Conservation (phyloP, 768 basidiomycete species). For the Leccinum incarnatum region DNA sequence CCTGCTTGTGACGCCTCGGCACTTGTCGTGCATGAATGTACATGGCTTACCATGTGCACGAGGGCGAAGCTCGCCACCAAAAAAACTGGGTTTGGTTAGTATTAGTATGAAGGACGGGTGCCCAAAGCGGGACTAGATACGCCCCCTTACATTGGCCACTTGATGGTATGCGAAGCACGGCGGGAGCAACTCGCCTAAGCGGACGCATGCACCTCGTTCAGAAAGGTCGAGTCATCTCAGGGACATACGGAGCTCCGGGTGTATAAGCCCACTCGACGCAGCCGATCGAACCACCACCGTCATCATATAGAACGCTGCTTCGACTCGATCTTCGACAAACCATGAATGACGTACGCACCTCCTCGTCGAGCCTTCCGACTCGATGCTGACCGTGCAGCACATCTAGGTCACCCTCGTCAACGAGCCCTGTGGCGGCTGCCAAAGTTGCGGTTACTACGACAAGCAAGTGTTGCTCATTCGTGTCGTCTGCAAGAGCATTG, state of each 20-base stretch:
- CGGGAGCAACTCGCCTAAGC: not conserved
- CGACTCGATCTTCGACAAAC: not conserved
- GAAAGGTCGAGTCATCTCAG: too few relatives aligned
- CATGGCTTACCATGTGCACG: too few relatives aligned
- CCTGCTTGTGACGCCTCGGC: too few relatives aligned
- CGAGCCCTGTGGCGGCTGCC: not conserved
- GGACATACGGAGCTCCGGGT: not conserved
- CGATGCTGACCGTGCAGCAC: too few relatives aligned
- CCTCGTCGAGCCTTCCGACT: not conserved
- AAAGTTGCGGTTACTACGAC: not conserved
- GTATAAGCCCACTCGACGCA: not conserved
- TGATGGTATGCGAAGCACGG: not conserved
- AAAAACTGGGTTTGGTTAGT: too few relatives aligned
- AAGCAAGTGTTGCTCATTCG: not conserved
- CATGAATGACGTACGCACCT: not conserved
- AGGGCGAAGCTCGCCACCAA: too few relatives aligned
- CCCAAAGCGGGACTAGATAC: too few relatives aligned
- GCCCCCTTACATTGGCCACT: not conserved
- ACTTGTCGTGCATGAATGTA: too few relatives aligned
- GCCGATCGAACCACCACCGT: not conserved
- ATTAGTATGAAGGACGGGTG: too few relatives aligned
- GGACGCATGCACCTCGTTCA: not conserved
- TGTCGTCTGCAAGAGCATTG: not conserved
- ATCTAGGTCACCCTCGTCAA: not conserved
- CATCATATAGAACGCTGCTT: not conserved